Percentiles rank a stretch among this genome's conserved stretches.
These are phyloP conservation scores for Camelina sativa DNA, from an alignment of 345 rosid genomes.

Conservation along the genomic window DNA sequence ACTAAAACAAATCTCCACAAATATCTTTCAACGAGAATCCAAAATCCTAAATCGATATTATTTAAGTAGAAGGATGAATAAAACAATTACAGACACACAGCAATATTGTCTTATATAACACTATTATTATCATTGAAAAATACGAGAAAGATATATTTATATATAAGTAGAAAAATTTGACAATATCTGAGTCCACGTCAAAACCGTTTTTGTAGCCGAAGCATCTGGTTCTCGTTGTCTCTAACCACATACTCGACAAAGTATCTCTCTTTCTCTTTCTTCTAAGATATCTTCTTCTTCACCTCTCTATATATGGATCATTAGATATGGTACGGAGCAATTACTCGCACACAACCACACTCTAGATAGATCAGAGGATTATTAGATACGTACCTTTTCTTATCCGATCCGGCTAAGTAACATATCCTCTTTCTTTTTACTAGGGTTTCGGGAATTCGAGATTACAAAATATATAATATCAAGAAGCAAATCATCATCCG, in stretches of 20 bases:
- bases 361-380: slow-evolving; percentile 27
- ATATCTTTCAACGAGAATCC: slow-evolving; percentile 20
- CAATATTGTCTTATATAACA: slow-evolving; percentile 15
- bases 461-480: slow-evolving; percentile 5
- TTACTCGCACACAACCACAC: slow-evolving; percentile 59
- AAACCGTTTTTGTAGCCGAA: slow-evolving; percentile 75
- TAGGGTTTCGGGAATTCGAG: slow-evolving; percentile 29
- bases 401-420: slow-evolving; percentile 26
- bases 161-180: slow-evolving; percentile 27
- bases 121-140: not conserved
- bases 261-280: slow-evolving; percentile 41
- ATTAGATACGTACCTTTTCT: slow-evolving; percentile 31
- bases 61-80: not conserved
- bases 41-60: slow-evolving; percentile 16
- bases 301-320: slow-evolving; percentile 64
- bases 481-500: slow-evolving; percentile 3
- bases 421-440: slow-evolving; percentile 22
- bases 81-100: slow-evolving; percentile 23
- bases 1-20: slow-evolving; percentile 29
- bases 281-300: slow-evolving; percentile 33
- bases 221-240: slow-evolving; percentile 50
- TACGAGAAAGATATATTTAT: slow-evolving; percentile 2
- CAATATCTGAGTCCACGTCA: slow-evolving; percentile 45
- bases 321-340: slow-evolving; percentile 68
- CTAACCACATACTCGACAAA: slow-evolving; percentile 64